These are phyloP conservation scores for Cercospora sp. DNA, from an alignment of 2,329 filamentous ascomycete species.

Conservation along the genomic window DNA sequence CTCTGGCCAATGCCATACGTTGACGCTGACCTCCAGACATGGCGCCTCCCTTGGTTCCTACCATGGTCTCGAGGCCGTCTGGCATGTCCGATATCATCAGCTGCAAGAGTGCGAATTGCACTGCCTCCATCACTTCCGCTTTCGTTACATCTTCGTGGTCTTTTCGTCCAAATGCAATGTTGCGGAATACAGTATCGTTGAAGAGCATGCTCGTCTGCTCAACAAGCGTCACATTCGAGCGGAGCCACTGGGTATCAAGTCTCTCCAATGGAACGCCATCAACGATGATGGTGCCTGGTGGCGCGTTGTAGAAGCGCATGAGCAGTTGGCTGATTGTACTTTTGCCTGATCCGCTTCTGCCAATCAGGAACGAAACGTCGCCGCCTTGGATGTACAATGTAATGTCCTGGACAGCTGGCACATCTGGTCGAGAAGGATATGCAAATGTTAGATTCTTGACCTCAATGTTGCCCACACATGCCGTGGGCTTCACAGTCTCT, in stretches of 20 bases:
- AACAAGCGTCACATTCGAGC: conserved; percentile 73
- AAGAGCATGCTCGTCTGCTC: conserved; percentile 83
- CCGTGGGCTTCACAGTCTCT: conserved; percentile 31
- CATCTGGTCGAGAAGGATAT: conserved; percentile 70
- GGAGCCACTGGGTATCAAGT: conserved; percentile 70
- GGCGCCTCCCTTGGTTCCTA: conserved; percentile 68
- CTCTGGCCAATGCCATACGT: conserved; percentile 75
- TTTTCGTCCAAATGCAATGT: conserved; percentile 70
- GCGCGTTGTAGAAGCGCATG: conserved; percentile 71
- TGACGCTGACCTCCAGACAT: conserved; percentile 86
- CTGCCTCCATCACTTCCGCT: conserved; percentile 62
- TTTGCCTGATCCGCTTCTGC: conserved; percentile 86
- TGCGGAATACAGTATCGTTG: conserved; percentile 73
- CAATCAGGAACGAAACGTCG: conserved; percentile 76
- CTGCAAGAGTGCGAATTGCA: conserved; percentile 67
- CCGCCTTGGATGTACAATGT: conserved; percentile 71
- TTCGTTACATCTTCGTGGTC: conserved; percentile 51
- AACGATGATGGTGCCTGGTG: conserved; percentile 64
- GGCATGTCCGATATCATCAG: conserved; percentile 67
- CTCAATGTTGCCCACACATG: conserved; percentile 67
- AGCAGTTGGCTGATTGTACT: conserved; percentile 83
- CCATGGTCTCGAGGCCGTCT: conserved; percentile 66
- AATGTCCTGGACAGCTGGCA: conserved; percentile 59
- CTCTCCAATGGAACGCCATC: conserved; percentile 64
- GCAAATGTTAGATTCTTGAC: conserved; percentile 61